Evolutionary conservation across 129 eudicot species (phyloP), one percentile per base, ranked within the genome.

Genomic region (Artemisia argyi): DNA sequence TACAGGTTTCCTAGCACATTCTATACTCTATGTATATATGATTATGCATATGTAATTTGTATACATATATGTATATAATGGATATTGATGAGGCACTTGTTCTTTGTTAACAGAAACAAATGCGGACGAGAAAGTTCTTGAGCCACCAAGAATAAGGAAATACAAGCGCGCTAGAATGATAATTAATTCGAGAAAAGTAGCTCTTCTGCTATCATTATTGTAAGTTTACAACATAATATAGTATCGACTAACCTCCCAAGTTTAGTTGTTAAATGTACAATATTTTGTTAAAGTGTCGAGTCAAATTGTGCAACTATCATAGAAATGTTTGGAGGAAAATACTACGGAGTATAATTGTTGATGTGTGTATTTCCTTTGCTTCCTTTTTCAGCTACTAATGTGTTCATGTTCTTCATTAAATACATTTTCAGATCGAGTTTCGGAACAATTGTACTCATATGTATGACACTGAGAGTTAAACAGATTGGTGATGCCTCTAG

Each of bases 151-250:
- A 73, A 74, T 83, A 74, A 85, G 96, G 86, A 92, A 89, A 77
- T 89, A 73, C 69, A 92, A 87, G 83, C 92, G 92, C 19, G 39
- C 86, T 42, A 9, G 8, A 35, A 85, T 89, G 9, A 85, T 89
- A 11, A 87, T 92, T 80, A 88, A 87, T 83, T 92, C 98, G 68
- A 87, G 96, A 83, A 90, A 82, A 81, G 86, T 92, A 13, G 95
- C 88, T 78, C 86, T 92, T 68, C 73, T 89, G 73, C 89, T 89
- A 87, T 92, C 98, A 19, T 66, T 85, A 75, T 63, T 92, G 98
- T 92, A 87, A 89, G 98, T 42, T 80, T 79, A 19, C 66, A 22
- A 22, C 51, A 0, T 6, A 35, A 3, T 35, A 35, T 35, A 73
- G n/a, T 35, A 15, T 18, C 3, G 22, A 24, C 17, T 16, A 57